Percentiles rank a stretch among this genome's conserved stretches.
These are phyloP conservation scores for Sistotremastrum suecicum DNA, from an alignment of 768 basidiomycete species.

Conservation along the genomic window DNA sequence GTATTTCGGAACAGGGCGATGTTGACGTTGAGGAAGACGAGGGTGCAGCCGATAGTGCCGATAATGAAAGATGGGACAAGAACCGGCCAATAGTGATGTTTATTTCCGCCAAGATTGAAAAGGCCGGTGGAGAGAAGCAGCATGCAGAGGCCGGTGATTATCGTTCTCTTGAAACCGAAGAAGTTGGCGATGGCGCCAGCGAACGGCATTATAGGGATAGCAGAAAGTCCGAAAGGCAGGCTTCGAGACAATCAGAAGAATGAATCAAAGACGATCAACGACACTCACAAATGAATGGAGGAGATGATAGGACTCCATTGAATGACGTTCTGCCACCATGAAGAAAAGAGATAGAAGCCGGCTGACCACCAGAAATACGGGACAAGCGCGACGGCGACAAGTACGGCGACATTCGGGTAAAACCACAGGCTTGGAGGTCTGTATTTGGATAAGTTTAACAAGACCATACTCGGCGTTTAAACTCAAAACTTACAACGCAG, in stretches of 20 bases:
- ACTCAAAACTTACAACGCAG: conserved; percentile 24
- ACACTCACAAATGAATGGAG: conserved; percentile 22
- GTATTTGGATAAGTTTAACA: background rate
- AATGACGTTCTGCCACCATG: conserved; percentile 27
- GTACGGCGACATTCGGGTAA: conserved; percentile 25
- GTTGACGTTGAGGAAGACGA: conserved; percentile 28
- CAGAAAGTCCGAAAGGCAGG: conserved; percentile 22
- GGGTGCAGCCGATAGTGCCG: conserved; percentile 30
- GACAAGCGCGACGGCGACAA: conserved; percentile 23
- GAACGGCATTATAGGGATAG: conserved; percentile 21
- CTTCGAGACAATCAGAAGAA: background rate
- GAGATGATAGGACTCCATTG: conserved; percentile 27
- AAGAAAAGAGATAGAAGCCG: conserved; percentile 21
- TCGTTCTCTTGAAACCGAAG: conserved; percentile 29
- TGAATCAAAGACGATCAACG: background rate
- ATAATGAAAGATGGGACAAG: conserved; percentile 36
- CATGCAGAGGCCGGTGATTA: conserved; percentile 26
- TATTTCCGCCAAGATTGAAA: conserved; percentile 26
- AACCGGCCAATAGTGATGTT: conserved; percentile 30
- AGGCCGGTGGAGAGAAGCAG: conserved; percentile 25
- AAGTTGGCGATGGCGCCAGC: conserved; percentile 15
- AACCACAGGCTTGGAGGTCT: conserved; percentile 31
- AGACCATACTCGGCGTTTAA: too few species aligned
- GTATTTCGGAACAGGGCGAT: conserved; percentile 36
- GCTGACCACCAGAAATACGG: conserved; percentile 30